Evolutionary conservation across 2,329 filamentous ascomycete species (phyloP).

Genomic region (Paraphaeosphaeria minitans): DNA sequence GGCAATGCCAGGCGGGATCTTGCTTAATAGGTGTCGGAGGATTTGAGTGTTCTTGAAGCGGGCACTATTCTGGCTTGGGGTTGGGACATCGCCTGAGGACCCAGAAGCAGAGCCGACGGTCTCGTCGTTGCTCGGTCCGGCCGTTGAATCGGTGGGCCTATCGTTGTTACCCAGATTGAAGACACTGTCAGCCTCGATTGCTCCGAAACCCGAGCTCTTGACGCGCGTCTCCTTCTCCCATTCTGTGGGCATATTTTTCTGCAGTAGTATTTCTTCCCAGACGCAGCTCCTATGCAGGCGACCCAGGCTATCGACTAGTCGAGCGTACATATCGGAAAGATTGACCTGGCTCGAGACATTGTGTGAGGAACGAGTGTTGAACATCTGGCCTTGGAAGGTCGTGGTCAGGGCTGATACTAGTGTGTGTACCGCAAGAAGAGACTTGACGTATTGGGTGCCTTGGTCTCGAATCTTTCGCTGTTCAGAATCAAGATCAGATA

Average conservation of each 20-base stretch:
- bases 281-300: constrained; percentile 78
- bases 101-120: constrained; percentile 18
- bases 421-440: constrained; percentile 76
- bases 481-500: constrained; percentile 17
- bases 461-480: constrained; percentile 52
- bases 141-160: constrained; percentile 22
- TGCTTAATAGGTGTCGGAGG: constrained; percentile 76
- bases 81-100: constrained; percentile 8
- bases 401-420: constrained; percentile 76
- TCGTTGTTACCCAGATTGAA: constrained; percentile 40
- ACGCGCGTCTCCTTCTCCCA: constrained; percentile 60
- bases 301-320: constrained; percentile 76
- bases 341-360: constrained; percentile 77
- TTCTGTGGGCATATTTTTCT: constrained; percentile 72
- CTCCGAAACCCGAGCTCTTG: constrained; percentile 46
- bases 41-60: constrained; percentile 77
- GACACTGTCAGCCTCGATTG: constrained; percentile 48
- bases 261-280: constrained; percentile 81
- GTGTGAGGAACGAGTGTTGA: constrained; percentile 65
- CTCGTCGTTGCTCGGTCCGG: constrained; percentile 22
- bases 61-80: constrained; percentile 39
- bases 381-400: constrained; percentile 69
- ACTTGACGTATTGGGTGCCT: constrained; percentile 80
- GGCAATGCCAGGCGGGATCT: constrained; percentile 78
- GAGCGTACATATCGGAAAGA: constrained; percentile 79